Evolutionary conservation across 768 basidiomycete genomes (phyloP).

Genomic region (Tylopilus vinaceipallidus): DNA sequence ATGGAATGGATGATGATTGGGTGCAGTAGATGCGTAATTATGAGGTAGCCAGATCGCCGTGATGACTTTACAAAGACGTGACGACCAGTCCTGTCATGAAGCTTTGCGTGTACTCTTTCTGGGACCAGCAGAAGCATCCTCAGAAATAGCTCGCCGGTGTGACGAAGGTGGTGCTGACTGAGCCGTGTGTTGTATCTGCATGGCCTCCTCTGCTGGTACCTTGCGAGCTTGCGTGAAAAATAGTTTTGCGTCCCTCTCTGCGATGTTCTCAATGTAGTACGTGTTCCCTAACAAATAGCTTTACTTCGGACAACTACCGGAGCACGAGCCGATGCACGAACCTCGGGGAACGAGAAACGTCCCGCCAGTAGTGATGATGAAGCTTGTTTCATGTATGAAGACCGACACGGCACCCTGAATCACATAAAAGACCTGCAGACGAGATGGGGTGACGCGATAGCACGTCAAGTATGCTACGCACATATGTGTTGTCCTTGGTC

Average conservation of each 20-base stretch:
- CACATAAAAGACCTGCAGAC: constrained; percentile 66
- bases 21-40: neutral
- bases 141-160: constrained; percentile 28
- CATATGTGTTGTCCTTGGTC: constrained; percentile 92
- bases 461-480: constrained; percentile 37
- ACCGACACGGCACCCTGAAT: constrained; percentile 88
- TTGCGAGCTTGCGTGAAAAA: constrained; percentile 91
- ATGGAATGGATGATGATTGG: neutral
- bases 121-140: constrained; percentile 14
- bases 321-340: constrained; percentile 30
- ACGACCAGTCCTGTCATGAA: neutral
- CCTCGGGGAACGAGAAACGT: constrained; percentile 92
- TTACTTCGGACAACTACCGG: neutral
- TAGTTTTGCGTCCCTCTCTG: constrained; percentile 71
- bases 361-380: constrained; percentile 77
- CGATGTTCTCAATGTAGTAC: constrained; percentile 89
- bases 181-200: constrained; percentile 24
- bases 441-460: neutral
- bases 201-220: constrained; percentile 34
- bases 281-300: constrained; percentile 64
- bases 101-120: constrained; percentile 19
- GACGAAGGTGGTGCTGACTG: constrained; percentile 31
- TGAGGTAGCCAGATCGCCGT: neutral
- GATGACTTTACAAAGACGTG: neutral
- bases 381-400: constrained; percentile 74